Percentiles rank a stretch among this genome's conserved stretches.
Evolutionary conservation across 1,284 basidiomycete species (phyloP).

Genomic region (Ustanciosporium gigantosporum): DNA sequence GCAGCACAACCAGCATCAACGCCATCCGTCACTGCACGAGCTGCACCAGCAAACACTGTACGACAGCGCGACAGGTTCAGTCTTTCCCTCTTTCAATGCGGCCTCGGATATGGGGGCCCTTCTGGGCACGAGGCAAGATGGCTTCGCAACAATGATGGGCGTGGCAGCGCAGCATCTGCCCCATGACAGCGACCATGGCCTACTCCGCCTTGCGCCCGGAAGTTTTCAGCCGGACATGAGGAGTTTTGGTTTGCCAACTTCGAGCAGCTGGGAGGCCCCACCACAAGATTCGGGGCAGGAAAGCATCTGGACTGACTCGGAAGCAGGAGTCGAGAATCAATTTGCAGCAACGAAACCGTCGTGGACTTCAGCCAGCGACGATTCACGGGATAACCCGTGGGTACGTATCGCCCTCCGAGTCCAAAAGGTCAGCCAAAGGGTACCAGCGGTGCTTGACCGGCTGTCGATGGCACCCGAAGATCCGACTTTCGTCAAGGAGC

Average conservation of each 20-base stretch:
- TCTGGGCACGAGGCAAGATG: too few species aligned
- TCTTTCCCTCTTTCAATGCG: background rate
- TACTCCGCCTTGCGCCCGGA: too few species aligned
- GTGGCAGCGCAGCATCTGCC: too few species aligned
- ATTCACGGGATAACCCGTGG: slow-evolving; percentile 5
- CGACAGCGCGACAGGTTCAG: background rate
- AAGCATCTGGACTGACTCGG: background rate
- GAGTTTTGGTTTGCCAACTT: too few species aligned
- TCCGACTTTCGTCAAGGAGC: slow-evolving; percentile 28
- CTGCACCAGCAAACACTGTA: too few species aligned
- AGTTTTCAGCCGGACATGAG: too few species aligned
- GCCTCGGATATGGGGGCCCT: background rate
- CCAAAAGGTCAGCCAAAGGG: slow-evolving; percentile 9
- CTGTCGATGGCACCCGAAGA: slow-evolving; percentile 12
- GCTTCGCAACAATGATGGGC: too few species aligned
- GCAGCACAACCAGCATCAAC: too few species aligned
- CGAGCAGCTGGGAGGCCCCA: background rate
- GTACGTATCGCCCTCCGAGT: slow-evolving; percentile 9
- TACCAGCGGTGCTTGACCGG: slow-evolving; percentile 10
- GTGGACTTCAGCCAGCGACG: background rate
- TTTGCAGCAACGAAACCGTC: background rate
- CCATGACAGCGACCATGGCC: background rate
- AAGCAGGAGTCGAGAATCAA: background rate
- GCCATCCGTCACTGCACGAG: too few species aligned
- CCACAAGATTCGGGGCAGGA: too few species aligned